Percentiles rank a stretch among this genome's conserved stretches.
phyloP scores from a whole-genome alignment of 225 moss, liverwort and hornwort genomes.

The Climacium dendroides region DNA sequence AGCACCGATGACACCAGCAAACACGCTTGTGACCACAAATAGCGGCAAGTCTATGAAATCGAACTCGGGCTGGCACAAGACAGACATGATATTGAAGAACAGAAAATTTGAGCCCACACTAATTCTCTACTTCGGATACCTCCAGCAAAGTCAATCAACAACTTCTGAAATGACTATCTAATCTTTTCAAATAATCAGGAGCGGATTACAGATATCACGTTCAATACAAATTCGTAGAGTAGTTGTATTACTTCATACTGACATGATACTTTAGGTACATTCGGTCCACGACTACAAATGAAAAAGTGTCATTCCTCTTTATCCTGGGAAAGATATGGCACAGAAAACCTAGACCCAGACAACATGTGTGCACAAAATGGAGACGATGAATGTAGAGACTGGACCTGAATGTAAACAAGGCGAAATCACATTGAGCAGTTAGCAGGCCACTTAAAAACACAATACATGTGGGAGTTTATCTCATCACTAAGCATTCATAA shows the following conservation, averaged over 20 bases:
- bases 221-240: background rate
- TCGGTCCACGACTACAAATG: background rate
- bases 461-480: background rate
- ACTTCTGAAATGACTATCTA: background rate
- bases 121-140: background rate
- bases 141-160: background rate
- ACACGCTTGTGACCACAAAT: constrained; percentile 52
- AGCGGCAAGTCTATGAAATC: constrained; percentile 53
- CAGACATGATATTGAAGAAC: background rate
- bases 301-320: background rate
- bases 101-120: background rate
- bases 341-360: background rate
- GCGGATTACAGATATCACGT: background rate
- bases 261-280: background rate
- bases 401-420: background rate
- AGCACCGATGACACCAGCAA: constrained; percentile 54
- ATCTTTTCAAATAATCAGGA: background rate
- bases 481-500: background rate
- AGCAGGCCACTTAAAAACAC: background rate
- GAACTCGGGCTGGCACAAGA: constrained; percentile 44
- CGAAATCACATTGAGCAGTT: background rate
- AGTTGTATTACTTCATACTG: background rate
- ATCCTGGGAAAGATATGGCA: background rate
- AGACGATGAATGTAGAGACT: background rate
- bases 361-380: background rate